Conservation (phyloP, 176 grass and related monocot species). For the Rhynchospora tenuis region DNA sequence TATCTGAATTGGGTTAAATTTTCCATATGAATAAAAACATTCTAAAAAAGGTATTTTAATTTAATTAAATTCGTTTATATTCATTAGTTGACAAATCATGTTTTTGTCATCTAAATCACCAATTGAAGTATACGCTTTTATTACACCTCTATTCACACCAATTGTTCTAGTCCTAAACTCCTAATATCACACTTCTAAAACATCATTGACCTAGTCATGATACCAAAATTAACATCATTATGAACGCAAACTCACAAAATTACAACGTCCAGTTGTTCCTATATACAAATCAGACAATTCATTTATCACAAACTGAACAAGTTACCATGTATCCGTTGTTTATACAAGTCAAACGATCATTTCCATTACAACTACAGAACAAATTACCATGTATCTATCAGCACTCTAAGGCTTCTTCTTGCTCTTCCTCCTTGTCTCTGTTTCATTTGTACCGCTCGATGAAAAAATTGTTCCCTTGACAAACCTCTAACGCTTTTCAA, state of each 20-base stretch:
- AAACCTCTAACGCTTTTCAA: conserved; percentile 20
- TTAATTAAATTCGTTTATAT: no score
- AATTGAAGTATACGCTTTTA: not conserved
- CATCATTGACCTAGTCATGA: not conserved
- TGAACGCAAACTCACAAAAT: not conserved
- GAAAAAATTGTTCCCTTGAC: conserved; percentile 27
- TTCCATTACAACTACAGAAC: not conserved
- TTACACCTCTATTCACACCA: not conserved
- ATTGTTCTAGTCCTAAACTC: not conserved
- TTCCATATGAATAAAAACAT: no score
- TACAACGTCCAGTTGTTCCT: no score
- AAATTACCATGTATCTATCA: not conserved
- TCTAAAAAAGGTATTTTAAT: no score
- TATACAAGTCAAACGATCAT: not conserved
- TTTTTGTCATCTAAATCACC: no score
- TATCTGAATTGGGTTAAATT: no score
- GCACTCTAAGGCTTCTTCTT: not conserved
- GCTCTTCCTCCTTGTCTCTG: not conserved
- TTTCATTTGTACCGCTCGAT: not conserved
- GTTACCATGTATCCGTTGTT: not conserved
- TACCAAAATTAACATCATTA: not conserved
- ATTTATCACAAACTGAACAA: no score
- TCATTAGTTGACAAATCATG: no score
- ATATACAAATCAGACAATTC: no score
- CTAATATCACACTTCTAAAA: not conserved